Base-by-base conservation (phyloP, 805 yeast genomes). In the Suhomyces emberorum region DNA sequence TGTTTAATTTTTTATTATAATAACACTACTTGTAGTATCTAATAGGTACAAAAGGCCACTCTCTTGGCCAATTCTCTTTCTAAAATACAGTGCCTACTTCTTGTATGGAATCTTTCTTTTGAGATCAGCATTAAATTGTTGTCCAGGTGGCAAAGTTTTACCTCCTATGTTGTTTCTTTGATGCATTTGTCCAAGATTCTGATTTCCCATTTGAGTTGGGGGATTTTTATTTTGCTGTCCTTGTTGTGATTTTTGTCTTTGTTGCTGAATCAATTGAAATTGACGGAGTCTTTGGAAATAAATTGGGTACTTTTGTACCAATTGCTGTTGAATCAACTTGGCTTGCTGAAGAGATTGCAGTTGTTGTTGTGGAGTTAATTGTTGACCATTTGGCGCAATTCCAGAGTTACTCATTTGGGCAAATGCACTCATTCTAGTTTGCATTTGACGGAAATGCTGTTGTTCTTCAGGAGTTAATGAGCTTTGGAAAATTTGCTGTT, bases 271-370 rank as follows among this genome's bases (percentile, higher is more conserved):
- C 15, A 48, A 36, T 33, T 55, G 61, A 20, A 48, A 50, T 25
- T 56, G 61, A 9, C 58, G 45, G 21, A 56, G 50, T n/a, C 53
- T 42, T 27, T 53, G 57, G 41, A 55, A 56, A 28, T 55, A 56
- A 0, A 47, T 45, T 2, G 60, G 59, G 38, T 52, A 56, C 28
- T 54, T 46, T 36, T 55, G 60, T 3, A 54, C 31, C 37, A 56
- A 43, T 20, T 56, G 61, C 30, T 55, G 61, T 34, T 55, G 59
- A 10, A 51, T 41, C 19, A 45, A 38, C 37, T 65, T 64, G 11
- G 70, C 69, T 43, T 68, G 72, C 37, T 63, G 69, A 11, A 64
- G 42, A 1, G 74, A 72, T 37, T 65, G 70, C 37, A 65, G 72
- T 33, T 67, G 70, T 39, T 68, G 74, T 32, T 63, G 69, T 3